Percentiles rank a stretch among this genome's conserved stretches.
Conservation (phyloP, 129 eudicot species). For the Dittrichia graveolens region DNA sequence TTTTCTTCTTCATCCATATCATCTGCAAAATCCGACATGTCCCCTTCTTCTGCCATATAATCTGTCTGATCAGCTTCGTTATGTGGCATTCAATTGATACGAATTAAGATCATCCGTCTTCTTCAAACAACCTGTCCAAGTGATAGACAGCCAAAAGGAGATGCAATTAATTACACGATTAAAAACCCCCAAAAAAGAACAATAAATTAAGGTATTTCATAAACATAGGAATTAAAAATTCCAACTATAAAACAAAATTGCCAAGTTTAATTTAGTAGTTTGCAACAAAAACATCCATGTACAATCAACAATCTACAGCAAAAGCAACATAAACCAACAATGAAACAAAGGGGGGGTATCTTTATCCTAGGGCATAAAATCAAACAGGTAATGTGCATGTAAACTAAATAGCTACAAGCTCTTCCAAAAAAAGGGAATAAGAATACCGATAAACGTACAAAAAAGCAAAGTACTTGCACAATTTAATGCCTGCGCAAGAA, state of each 20-base stretch:
- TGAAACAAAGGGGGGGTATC: constrained; percentile 13
- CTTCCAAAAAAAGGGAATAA: constrained; percentile 5
- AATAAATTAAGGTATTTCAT: neutral
- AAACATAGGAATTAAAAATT: neutral
- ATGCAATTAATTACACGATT: neutral
- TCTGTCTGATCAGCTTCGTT: constrained; percentile 45
- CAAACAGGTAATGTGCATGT: constrained; percentile 36
- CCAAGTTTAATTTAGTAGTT: neutral
- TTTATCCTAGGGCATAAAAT: constrained; percentile 24
- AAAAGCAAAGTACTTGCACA: neutral
- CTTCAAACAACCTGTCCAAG: constrained; percentile 20
- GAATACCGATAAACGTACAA: neutral
- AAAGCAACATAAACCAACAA: constrained; percentile 9
- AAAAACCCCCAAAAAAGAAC: constrained; percentile 8
- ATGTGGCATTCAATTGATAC: constrained; percentile 38
- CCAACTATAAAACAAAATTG: neutral
- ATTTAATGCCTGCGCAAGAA: constrained; percentile 10
- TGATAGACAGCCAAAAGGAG: constrained; percentile 11
- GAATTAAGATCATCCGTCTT: neutral
- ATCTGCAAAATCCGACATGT: constrained; percentile 47
- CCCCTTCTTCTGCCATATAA: constrained; percentile 58
- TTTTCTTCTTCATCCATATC: constrained; percentile 51
- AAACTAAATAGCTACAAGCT: constrained; percentile 10
- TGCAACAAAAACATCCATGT: constrained; percentile 13
- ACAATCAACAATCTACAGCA: constrained; percentile 1